Percentiles rank a stretch among this genome's conserved stretches.
These are phyloP conservation scores for Penicillium cataractarum DNA, from an alignment of 495 filamentous ascomycete species.

Conservation along the genomic window DNA sequence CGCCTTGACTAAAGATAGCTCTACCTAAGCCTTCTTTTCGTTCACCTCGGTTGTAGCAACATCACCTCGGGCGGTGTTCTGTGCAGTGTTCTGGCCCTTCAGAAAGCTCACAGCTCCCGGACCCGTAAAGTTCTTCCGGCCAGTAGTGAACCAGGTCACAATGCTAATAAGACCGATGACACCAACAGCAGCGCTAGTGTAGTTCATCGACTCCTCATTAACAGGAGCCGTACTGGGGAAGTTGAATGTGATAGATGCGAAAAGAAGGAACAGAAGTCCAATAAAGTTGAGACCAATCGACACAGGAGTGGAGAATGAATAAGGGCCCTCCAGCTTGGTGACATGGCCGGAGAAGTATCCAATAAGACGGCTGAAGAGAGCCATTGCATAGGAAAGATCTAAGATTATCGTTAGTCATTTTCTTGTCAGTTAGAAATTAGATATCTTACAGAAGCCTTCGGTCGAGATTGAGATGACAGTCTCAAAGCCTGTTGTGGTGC, in stretches of 20 bases:
- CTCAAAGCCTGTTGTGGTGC: slow-evolving; percentile 59
- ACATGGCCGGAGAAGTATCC: slow-evolving; percentile 49
- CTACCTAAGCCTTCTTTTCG: neutral
- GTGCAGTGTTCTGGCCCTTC: slow-evolving; percentile 17
- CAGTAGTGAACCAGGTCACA: slow-evolving; percentile 58
- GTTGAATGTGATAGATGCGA: slow-evolving; percentile 60
- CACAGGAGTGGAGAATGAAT: slow-evolving; percentile 37
- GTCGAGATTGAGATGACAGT: slow-evolving; percentile 61
- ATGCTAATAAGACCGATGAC: slow-evolving; percentile 54
- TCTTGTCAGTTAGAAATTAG: neutral
- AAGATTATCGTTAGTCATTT: slow-evolving; percentile 17
- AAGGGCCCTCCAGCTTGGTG: slow-evolving; percentile 43
- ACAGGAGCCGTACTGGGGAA: slow-evolving; percentile 57
- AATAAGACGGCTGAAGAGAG: slow-evolving; percentile 54
- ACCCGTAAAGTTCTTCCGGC: slow-evolving; percentile 54
- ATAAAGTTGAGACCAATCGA: slow-evolving; percentile 53
- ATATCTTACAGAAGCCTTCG: slow-evolving; percentile 57
- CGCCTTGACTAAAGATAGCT: neutral
- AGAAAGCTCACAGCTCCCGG: slow-evolving; percentile 37
- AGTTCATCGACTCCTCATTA: slow-evolving; percentile 58
- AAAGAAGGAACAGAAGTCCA: slow-evolving; percentile 57
- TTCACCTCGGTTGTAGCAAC: neutral
- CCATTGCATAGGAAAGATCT: slow-evolving; percentile 63
- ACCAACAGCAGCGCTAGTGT: slow-evolving; percentile 59
- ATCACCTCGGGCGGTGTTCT: neutral